Conservation (phyloP, 768 basidiomycete genomes). For the Mycena epipterygia region DNA sequence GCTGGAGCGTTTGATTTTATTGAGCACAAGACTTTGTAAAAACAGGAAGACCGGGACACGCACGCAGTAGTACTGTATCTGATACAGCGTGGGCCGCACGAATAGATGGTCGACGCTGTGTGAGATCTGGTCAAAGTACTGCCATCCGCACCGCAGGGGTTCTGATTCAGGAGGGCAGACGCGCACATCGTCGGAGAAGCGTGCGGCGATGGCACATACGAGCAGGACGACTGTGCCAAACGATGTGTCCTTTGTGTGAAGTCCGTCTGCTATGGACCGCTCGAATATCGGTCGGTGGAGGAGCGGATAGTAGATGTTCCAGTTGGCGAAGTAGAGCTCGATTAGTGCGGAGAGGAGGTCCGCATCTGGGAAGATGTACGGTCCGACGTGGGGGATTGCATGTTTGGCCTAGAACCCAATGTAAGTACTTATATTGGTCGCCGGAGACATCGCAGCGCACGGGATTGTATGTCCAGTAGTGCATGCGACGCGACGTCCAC, state of each 20-base stretch:
- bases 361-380: constrained; percentile 48
- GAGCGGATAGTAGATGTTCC: constrained; percentile 49
- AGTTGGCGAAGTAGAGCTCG: constrained; percentile 7
- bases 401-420: too few relatives aligned
- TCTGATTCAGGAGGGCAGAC: constrained; percentile 43
- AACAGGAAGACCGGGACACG: background rate
- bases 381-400: constrained; percentile 22
- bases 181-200: constrained; percentile 54
- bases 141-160: constrained; percentile 34
- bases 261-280: constrained; percentile 47
- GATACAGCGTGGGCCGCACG: background rate
- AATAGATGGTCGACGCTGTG: constrained; percentile 1
- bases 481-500: too few relatives aligned
- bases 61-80: constrained; percentile 30
- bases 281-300: constrained; percentile 68
- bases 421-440: too few relatives aligned
- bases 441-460: constrained; percentile 20
- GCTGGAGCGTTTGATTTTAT: too few relatives aligned
- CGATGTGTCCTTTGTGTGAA: constrained; percentile 52
- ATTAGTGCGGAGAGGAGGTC: constrained; percentile 44
- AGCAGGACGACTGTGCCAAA: constrained; percentile 63
- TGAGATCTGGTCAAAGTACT: constrained; percentile 25
- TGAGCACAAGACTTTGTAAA: too few relatives aligned
- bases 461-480: constrained; percentile 31
- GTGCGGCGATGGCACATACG: constrained; percentile 60